phyloP scores from a whole-genome alignment of 129 eudicot species.

The Centrapalus pauciflorus region DNA sequence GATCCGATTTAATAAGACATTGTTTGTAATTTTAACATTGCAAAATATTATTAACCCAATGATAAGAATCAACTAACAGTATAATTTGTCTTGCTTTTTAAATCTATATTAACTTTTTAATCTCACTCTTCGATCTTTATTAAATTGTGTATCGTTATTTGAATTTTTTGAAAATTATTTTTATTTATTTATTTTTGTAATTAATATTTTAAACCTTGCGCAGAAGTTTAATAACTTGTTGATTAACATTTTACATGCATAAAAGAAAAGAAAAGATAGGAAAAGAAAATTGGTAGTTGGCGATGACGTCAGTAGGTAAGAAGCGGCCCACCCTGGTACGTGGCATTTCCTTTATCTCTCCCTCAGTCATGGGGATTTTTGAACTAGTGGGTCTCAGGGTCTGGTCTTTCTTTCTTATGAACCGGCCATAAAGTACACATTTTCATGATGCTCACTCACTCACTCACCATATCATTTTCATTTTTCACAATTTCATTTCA shows the following conservation, averaged over 20 bases:
- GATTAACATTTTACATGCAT: too few relatives aligned
- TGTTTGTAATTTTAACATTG: too few relatives aligned
- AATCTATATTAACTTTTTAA: too few relatives aligned
- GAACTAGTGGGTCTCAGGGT: conserved; percentile 23
- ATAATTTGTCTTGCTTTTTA: too few relatives aligned
- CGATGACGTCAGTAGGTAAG: conserved; percentile 2
- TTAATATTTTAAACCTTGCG: background rate
- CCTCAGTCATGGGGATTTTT: conserved; percentile 41
- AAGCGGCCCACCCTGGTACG: conserved; percentile 10
- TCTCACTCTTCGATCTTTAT: too few relatives aligned
- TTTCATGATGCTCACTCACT: conserved; percentile 19
- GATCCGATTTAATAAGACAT: too few relatives aligned
- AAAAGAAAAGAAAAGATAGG: background rate
- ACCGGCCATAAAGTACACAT: conserved; percentile 26
- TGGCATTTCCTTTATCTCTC: conserved; percentile 38
- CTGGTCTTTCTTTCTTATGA: too few relatives aligned
- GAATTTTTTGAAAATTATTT: background rate
- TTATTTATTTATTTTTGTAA: background rate
- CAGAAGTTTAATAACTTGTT: background rate
- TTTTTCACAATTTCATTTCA: background rate
- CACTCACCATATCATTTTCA: background rate
- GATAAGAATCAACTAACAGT: too few relatives aligned
- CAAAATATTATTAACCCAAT: too few relatives aligned
- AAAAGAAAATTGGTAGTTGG: background rate
- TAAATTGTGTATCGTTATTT: background rate